Base-by-base conservation (phyloP, 306 rosid genomes). In the Begonia masoniana region DNA sequence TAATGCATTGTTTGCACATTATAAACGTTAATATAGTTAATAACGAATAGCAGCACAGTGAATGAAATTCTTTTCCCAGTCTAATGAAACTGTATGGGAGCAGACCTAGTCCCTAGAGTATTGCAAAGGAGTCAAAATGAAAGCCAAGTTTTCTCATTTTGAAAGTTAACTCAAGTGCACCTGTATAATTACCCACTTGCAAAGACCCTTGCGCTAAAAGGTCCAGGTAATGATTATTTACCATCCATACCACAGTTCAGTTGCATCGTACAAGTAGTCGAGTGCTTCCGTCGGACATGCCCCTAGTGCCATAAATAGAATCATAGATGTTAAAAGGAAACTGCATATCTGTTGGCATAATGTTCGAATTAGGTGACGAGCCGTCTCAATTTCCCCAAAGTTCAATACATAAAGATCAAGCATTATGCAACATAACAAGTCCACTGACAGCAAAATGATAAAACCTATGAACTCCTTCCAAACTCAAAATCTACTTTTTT, bases 21-120 rank as follows among this genome's bases (percentile, higher is more conserved):
- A 10, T 71, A 69, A 62, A 67, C 60, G 11, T n/a, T 62, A 42
- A 76, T 72, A 51, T 65, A 58, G 51, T n/a, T 72, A 67, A 56
- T 52, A 70, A 45, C 88, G 74, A 14, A 83, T 54, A 2, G 88
- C 79, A 70, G 59, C 82, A 62, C 92, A 80, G 47, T n/a, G n/a
- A n/a, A n/a, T 85, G 97, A 69, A 91, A 78, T 78, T 85, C 88
- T 64, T 73, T 78, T 57, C 97, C 96, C 71, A 83, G 60, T 65
- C 75, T 80, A 68, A 81, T 62, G 56, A 61, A 81, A 46, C 85
- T 52, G 71, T 58, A 70, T 78, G 88, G 17, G 96, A 82, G 75
- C 86, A 78, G 86, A 62, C 80, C 75, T 55, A 83, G n/a, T 68
- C 47, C 94, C 91, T 61, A 73, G 19, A 71, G 47, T 71, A 85